Evolutionary conservation across 2,329 filamentous ascomycete species (phyloP).

Genomic region (Aspergillus spinulosporus): DNA sequence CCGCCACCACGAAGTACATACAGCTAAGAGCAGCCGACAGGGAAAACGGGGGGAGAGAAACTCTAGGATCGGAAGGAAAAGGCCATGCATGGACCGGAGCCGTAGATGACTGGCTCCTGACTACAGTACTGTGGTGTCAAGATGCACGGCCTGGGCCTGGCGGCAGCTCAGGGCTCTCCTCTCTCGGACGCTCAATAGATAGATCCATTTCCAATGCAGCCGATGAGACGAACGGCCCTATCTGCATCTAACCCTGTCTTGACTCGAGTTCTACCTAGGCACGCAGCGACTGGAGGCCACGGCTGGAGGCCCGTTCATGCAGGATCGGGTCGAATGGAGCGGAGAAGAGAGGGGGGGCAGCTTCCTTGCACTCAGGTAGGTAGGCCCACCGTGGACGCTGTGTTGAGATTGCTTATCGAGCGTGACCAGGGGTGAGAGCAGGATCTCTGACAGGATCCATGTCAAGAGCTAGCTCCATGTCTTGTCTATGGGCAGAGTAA

Average conservation of each 20-base stretch:
- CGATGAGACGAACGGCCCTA: constrained; percentile 11
- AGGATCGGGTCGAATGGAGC: neutral
- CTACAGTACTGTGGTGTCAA: neutral
- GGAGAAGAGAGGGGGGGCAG: neutral
- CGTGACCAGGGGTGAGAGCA: constrained; percentile 1
- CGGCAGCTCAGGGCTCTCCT: neutral
- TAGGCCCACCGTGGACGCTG: neutral
- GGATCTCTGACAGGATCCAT: neutral
- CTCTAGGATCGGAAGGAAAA: neutral
- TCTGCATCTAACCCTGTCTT: constrained; percentile 7
- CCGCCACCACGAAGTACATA: neutral
- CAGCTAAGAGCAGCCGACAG: too few species aligned
- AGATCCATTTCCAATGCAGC: constrained; percentile 22
- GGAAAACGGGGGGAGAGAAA: too few species aligned
- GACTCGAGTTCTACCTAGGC: neutral
- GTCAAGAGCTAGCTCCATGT: neutral
- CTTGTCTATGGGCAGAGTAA: neutral
- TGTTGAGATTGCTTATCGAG: neutral
- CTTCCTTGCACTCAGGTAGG: neutral
- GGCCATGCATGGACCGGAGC: neutral
- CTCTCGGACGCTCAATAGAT: constrained; percentile 16
- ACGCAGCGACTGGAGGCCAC: neutral
- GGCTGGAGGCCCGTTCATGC: neutral
- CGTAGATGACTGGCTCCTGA: neutral
- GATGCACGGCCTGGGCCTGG: neutral